Base-by-base conservation (phyloP, 192 early-diverging fungal species). In the Rhizophagus clarus region DNA sequence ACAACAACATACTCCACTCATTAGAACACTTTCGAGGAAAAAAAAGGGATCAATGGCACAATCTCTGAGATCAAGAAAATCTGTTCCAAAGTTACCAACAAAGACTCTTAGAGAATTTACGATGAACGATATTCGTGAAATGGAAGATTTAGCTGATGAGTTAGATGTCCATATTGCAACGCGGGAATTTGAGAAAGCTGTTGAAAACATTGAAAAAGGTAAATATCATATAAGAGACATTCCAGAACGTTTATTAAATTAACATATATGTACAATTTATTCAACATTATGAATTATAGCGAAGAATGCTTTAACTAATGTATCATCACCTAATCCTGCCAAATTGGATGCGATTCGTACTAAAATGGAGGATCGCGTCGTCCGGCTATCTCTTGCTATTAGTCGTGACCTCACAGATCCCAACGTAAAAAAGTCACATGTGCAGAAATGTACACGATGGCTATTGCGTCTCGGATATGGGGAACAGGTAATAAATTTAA, bases 91-190 rank as follows among this genome's bases (percentile, higher is more conserved):
- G 22, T 40, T 26, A 0, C 29, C 15, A 32, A 31, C 22, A 49
- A 49, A 9, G 79, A 79, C 81, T 2, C 63, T 69, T 22, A 79
- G 73, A 40, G 77, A 82, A 22, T 62, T 81, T 20, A 81, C 73
- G 49, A 77, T 82, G 29, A 68, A 74, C 15, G 85, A 89, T 74
- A 72, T 82, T 29, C 84, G 85, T n/a, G 93, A 91, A 91, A 73
- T 96, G 20, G 87, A 86, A 63, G 93, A 96, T 74, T 89, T 97
- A 66, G 87, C 93, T 8, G 96, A 98, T 83, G 92, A 94, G 67
- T 83, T 99, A 63, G 98, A 98, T 72, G 96, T 99, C 10, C 83
- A 93, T 34, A 97, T 99, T 87, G 97, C 97, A 1, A 90, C 95
- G 37, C 86, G 96, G 49, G 96, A 98, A 79, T 98, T 98, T 84